A percentile compares a stretch with the other conserved stretches of the same genome.
phyloP scores from a whole-genome alignment of 345 rosid species.

The Crucihimalaya himalaica region DNA sequence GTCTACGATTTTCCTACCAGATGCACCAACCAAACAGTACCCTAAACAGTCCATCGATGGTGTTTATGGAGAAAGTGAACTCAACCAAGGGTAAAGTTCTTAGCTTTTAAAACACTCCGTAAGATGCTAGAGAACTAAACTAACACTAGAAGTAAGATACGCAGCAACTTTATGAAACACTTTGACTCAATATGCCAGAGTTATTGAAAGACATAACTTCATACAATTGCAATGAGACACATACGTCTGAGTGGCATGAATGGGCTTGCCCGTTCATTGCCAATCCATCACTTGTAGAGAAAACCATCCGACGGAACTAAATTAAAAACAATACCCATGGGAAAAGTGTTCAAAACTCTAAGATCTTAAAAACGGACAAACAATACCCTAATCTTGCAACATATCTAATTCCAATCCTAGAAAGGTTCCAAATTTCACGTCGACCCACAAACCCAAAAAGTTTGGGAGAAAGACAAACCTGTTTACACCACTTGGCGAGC shows the following conservation, averaged over 20 bases:
- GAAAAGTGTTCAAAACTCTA: neutral
- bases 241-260: neutral
- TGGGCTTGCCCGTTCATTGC: neutral
- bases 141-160: constrained; percentile 4
- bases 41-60: constrained; percentile 6
- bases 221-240: constrained; percentile 8
- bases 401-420: constrained; percentile 1
- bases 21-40: constrained; percentile 7
- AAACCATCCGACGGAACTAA: neutral
- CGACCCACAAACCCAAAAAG: neutral
- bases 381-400: constrained; percentile 12
- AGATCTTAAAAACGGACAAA: constrained; percentile 4
- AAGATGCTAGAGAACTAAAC: neutral
- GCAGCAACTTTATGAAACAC: neutral
- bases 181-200: constrained; percentile 1
- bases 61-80: constrained; percentile 1
- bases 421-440: constrained; percentile 29
- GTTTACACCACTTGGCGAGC: constrained; percentile 97
- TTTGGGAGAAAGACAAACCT: constrained; percentile 49
- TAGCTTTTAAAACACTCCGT: neutral
- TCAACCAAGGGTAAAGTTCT: neutral
- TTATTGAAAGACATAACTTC: constrained; percentile 3
- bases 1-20: neutral
- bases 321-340: neutral
- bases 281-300: neutral